Conservation (phyloP, 192 early-diverging fungal species). For the Linnemannia schmuckeri region DNA sequence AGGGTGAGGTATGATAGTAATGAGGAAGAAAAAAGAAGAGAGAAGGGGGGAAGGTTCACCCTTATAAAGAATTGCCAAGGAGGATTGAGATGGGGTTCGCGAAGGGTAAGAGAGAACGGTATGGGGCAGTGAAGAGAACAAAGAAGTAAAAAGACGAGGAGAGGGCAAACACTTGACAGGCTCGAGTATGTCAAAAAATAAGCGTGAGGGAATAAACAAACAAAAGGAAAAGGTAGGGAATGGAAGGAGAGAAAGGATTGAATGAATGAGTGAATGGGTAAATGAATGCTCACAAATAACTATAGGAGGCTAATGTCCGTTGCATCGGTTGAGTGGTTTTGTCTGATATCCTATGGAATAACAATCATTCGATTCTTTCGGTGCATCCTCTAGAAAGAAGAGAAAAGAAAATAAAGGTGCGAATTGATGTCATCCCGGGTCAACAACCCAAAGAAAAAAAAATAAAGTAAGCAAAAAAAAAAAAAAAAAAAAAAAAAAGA, state of each 20-base stretch:
- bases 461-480: neutral
- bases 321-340: neutral
- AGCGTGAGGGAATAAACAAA: neutral
- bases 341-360: neutral
- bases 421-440: neutral
- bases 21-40: neutral
- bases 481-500: neutral
- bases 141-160: too few relatives aligned
- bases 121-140: neutral
- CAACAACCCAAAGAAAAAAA: neutral
- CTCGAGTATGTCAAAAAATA: too few relatives aligned
- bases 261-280: neutral
- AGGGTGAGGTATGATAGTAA: neutral
- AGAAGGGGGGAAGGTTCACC: neutral
- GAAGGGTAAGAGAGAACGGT: neutral
- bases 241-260: neutral
- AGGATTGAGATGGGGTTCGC: neutral
- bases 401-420: neutral
- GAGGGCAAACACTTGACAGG: too few relatives aligned
- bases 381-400: too few relatives aligned
- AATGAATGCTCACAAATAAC: neutral
- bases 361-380: too few relatives aligned
- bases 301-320: neutral
- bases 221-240: neutral
- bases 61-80: neutral